Evolutionary conservation across 2,329 filamentous ascomycete species (phyloP).

Genomic region (Nakataea oryzae): DNA sequence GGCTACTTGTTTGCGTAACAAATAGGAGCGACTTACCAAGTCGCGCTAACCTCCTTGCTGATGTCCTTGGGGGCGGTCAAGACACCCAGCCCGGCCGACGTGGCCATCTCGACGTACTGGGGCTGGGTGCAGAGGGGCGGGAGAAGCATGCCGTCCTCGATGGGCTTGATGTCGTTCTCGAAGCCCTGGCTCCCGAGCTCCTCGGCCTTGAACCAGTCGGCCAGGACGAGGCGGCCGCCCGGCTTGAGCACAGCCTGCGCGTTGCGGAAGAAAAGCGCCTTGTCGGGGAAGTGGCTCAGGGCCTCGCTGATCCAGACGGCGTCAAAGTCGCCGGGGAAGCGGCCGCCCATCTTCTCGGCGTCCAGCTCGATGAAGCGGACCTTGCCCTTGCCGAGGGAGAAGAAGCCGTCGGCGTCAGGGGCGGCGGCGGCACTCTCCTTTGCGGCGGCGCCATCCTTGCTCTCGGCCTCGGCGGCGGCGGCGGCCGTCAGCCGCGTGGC

Average conservation of each 20-base stretch:
- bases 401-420: constrained; percentile 21
- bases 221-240: constrained; percentile 42
- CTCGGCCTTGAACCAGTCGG: constrained; percentile 52
- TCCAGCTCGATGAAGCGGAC: constrained; percentile 49
- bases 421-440: not conserved
- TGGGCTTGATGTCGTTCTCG: constrained; percentile 43
- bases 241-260: constrained; percentile 33
- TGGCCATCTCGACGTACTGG: constrained; percentile 41
- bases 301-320: constrained; percentile 53
- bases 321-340: constrained; percentile 39
- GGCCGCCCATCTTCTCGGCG: constrained; percentile 47
- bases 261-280: constrained; percentile 46
- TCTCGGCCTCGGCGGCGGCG: constrained; percentile 15
- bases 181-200: constrained; percentile 30
- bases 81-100: constrained; percentile 33
- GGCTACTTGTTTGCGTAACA: not conserved
- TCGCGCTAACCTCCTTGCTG: constrained; percentile 45
- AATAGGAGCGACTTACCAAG: constrained; percentile 34
- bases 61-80: constrained; percentile 41
- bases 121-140: constrained; percentile 42
- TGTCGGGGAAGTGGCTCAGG: constrained; percentile 49
- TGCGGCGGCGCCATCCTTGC: constrained; percentile 6
- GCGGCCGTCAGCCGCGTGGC: constrained; percentile 38
- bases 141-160: constrained; percentile 52
- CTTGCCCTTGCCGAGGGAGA: constrained; percentile 29